Percentiles rank a stretch among this genome's conserved stretches.
These are phyloP conservation scores for Lecanosticta acicola DNA, from an alignment of 2,329 filamentous ascomycete genomes.

Conservation along the genomic window DNA sequence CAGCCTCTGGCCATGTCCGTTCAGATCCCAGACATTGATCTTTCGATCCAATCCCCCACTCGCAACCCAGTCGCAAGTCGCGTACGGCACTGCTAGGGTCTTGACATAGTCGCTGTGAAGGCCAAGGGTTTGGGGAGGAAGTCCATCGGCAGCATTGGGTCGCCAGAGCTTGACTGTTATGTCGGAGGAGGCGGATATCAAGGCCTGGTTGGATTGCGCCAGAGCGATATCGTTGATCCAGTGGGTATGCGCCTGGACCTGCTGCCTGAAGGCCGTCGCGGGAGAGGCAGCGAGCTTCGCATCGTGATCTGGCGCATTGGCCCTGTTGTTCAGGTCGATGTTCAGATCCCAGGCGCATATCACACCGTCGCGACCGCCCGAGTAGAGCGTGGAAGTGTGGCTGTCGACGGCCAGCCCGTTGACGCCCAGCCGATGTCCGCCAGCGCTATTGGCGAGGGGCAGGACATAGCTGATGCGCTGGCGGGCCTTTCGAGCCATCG, in stretches of 20 bases:
- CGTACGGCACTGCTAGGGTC: constrained; percentile 72
- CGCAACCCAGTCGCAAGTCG: constrained; percentile 75
- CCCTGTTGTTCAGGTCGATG: constrained; percentile 56
- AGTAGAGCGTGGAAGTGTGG: constrained; percentile 78
- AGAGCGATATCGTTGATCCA: constrained; percentile 93
- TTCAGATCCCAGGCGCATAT: constrained; percentile 94
- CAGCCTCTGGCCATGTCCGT: constrained; percentile 76
- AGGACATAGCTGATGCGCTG: constrained; percentile 57
- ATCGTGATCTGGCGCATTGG: constrained; percentile 31
- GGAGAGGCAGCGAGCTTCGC: constrained; percentile 32
- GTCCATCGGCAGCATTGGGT: constrained; percentile 57
- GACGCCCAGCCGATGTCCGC: constrained; percentile 82
- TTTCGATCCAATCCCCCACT: constrained; percentile 90
- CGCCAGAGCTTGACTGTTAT: constrained; percentile 90
- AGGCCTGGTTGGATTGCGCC: constrained; percentile 67
- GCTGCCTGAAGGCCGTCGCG: constrained; percentile 52
- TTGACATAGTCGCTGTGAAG: constrained; percentile 96
- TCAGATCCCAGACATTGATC: constrained; percentile 89
- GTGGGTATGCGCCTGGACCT: constrained; percentile 80
- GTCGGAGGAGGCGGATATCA: constrained; percentile 90
- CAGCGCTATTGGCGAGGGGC: constrained; percentile 62
- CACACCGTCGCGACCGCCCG: constrained; percentile 88
- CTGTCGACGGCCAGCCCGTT: constrained; percentile 88
- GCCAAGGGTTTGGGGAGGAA: constrained; percentile 74
- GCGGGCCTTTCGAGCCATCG: constrained; percentile 48